Conservation (phyloP, 2,329 filamentous ascomycete species). For the Cytospora chrysosperma region DNA sequence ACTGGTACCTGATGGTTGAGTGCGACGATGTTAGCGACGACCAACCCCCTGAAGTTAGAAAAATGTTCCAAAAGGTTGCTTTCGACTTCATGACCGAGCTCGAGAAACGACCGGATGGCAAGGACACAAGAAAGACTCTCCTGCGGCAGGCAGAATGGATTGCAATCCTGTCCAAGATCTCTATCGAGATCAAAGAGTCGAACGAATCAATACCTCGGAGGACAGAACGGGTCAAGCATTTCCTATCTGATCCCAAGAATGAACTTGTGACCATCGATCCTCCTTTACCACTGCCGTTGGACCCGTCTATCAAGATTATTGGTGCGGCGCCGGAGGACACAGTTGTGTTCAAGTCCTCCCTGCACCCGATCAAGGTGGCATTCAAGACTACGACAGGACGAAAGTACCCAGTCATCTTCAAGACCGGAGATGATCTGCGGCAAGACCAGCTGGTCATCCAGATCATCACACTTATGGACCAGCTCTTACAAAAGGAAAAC, state of each 20-base stretch:
- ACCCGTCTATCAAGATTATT: slow-evolving; percentile 76
- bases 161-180: slow-evolving; percentile 81
- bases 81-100: slow-evolving; percentile 95
- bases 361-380: slow-evolving; percentile 86
- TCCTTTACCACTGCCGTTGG: slow-evolving; percentile 82
- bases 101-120: slow-evolving; percentile 67
- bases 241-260: slow-evolving; percentile 84
- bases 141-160: slow-evolving; percentile 88
- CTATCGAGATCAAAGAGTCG: slow-evolving; percentile 81
- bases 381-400: slow-evolving; percentile 78
- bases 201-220: slow-evolving; percentile 77
- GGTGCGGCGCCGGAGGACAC: slow-evolving; percentile 82
- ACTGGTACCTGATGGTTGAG: slow-evolving; percentile 99
- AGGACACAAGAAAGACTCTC: slow-evolving; percentile 72
- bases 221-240: slow-evolving; percentile 79
- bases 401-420: slow-evolving; percentile 93
- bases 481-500: slow-evolving; percentile 91
- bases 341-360: slow-evolving; percentile 90
- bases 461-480: slow-evolving; percentile 97
- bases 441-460: slow-evolving; percentile 97
- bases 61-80: slow-evolving; percentile 87
- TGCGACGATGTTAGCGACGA: slow-evolving; percentile 81
- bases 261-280: slow-evolving; percentile 82
- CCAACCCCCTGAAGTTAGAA: slow-evolving; percentile 71
- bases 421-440: slow-evolving; percentile 91